A percentile compares a stretch with the other conserved stretches of the same genome.
These are phyloP conservation scores for Rhizophagus clarus DNA, from an alignment of 192 early-diverging fungal species.

Conservation along the genomic window DNA sequence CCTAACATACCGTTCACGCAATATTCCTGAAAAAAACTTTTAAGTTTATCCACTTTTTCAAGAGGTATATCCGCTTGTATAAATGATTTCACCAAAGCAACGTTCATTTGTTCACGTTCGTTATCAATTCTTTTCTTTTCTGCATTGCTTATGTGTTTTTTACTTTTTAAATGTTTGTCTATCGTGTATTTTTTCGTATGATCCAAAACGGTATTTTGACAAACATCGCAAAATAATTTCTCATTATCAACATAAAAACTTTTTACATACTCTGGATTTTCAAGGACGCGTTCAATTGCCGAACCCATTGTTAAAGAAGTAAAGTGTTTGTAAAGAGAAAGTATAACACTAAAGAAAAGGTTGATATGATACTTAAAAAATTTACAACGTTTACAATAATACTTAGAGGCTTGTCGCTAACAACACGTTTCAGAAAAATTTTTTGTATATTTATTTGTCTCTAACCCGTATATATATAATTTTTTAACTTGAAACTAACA, in stretches of 20 bases:
- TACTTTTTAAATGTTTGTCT: neutral
- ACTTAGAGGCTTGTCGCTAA: no score
- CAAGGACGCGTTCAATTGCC: neutral
- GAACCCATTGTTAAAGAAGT: neutral
- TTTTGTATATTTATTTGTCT: no score
- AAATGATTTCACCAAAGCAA: neutral
- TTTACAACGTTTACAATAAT: no score
- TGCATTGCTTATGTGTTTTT: neutral
- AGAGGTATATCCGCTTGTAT: neutral
- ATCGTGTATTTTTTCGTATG: neutral
- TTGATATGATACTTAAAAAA: no score
- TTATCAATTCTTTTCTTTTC: neutral
- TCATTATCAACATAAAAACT: neutral
- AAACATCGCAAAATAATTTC: neutral
- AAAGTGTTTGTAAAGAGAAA: no score
- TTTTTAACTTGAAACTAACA: no score
- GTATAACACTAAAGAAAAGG: no score
- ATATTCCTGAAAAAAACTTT: neutral
- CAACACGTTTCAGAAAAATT: no score
- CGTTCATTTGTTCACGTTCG: neutral
- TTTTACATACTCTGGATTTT: neutral
- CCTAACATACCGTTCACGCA: neutral
- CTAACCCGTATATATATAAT: no score
- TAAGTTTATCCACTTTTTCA: slow-evolving; percentile 4
- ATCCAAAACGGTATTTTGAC: neutral